Evolutionary conservation across 2,329 filamentous ascomycete species (phyloP).

Genomic region (Davidsoniella eucalypti): DNA sequence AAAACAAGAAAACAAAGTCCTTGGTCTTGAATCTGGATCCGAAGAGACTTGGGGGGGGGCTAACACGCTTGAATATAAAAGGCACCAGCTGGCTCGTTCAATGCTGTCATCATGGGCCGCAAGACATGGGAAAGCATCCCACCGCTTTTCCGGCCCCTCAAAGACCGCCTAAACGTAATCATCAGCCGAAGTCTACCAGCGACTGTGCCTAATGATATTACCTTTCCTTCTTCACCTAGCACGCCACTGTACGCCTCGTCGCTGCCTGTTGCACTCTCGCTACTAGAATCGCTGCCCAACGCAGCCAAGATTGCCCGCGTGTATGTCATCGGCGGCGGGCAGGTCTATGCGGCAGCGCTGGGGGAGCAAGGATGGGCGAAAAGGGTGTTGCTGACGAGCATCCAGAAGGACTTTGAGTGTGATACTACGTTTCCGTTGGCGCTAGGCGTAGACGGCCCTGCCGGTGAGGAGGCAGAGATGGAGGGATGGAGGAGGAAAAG

Average conservation of each 20-base stretch:
- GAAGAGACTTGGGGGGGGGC: too few species aligned
- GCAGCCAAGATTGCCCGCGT: constrained; percentile 34
- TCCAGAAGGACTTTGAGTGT: constrained; percentile 55
- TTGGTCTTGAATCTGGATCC: background rate
- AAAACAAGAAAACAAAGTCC: background rate
- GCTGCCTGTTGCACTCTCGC: constrained; percentile 39
- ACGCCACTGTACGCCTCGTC: constrained; percentile 37
- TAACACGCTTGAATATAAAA: constrained; percentile 12
- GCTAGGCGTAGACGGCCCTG: constrained; percentile 22
- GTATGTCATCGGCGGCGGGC: constrained; percentile 81
- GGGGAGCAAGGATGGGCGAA: constrained; percentile 25
- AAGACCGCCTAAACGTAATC: constrained; percentile 66
- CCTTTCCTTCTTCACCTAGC: constrained; percentile 6
- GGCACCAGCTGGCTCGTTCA: constrained; percentile 26
- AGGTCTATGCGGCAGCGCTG: constrained; percentile 65
- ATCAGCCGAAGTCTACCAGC: constrained; percentile 40
- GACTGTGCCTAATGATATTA: constrained; percentile 12
- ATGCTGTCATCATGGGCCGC: constrained; percentile 90
- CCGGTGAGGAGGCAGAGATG: background rate
- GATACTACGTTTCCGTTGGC: constrained; percentile 57
- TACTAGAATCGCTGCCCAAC: constrained; percentile 18
- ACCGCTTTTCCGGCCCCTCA: constrained; percentile 57
- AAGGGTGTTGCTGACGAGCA: constrained; percentile 52
- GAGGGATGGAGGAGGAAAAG: constrained; percentile 37
- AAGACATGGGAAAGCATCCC: constrained; percentile 95